phyloP scores from a whole-genome alignment of 108 stramenopile genomes.

The Skeletonema grethae region DNA sequence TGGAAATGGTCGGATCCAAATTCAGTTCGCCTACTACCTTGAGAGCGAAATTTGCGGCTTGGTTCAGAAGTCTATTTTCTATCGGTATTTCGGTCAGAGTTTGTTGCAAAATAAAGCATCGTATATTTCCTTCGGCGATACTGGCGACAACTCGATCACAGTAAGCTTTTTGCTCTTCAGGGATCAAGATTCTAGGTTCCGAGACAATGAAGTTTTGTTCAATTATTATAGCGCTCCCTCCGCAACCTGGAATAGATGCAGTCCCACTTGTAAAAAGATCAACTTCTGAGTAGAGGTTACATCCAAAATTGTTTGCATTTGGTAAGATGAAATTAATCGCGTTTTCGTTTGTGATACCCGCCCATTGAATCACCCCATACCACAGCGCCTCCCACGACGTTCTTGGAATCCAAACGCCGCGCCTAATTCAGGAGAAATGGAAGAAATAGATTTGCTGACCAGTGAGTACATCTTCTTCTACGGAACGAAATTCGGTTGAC shows the following conservation, averaged over 20 bases:
- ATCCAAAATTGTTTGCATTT: conserved; percentile 34
- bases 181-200: conserved; percentile 21
- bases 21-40: conserved; percentile 10
- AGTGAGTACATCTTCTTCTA: too few species aligned
- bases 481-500: too few species aligned
- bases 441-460: too few species aligned
- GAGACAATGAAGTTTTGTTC: conserved; percentile 17
- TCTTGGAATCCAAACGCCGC: not conserved
- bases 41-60: not conserved
- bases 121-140: not conserved
- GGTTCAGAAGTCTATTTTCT: too few species aligned
- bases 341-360: conserved; percentile 7
- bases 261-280: conserved; percentile 24
- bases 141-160: conserved; percentile 5
- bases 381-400: conserved; percentile 7
- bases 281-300: conserved; percentile 27
- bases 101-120: conserved; percentile 21
- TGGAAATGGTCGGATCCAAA: too few species aligned
- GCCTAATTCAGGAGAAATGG: not conserved
- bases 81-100: not conserved
- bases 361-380: conserved; percentile 31
- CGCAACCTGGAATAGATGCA: conserved; percentile 27
- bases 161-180: conserved; percentile 31
- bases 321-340: conserved; percentile 33
- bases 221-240: conserved; percentile 18